phyloP scores from a whole-genome alignment of 495 filamentous ascomycete species.

The Aspergillus campestris region DNA sequence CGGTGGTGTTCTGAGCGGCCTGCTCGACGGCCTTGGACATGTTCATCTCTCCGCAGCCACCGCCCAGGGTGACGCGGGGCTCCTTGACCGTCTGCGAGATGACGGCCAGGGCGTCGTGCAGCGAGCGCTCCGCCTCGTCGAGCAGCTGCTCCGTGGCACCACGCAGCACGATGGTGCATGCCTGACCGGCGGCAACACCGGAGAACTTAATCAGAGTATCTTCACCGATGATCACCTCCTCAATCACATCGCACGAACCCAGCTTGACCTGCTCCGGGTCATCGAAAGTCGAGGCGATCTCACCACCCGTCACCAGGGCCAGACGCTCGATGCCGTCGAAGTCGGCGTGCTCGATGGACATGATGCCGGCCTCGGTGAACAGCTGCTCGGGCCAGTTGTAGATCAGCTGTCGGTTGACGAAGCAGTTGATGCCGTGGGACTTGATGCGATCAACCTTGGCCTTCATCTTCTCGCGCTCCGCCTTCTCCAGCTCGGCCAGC shows the following conservation, averaged over 20 bases:
- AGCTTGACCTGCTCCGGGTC: conserved; percentile 96
- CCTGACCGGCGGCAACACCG: conserved; percentile 85
- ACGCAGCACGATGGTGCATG: conserved; percentile 93
- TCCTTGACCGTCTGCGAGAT: conserved; percentile 95
- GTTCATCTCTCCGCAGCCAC: conserved; percentile 95
- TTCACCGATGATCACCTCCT: conserved; percentile 96
- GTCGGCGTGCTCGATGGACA: conserved; percentile 97
- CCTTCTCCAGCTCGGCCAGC: conserved; percentile 93
- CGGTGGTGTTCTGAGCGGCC: conserved; percentile 85
- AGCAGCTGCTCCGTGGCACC: conserved; percentile 94
- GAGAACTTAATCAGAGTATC: conserved; percentile 97
- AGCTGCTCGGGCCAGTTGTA: conserved; percentile 99
- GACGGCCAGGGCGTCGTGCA: conserved; percentile 94
- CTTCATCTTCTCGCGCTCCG: conserved; percentile 98
- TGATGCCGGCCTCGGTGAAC: conserved; percentile 93
- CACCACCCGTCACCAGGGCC: conserved; percentile 90
- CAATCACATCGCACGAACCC: conserved; percentile 88
- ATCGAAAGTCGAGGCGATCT: conserved; percentile 96
- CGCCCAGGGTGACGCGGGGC: conserved; percentile 86
- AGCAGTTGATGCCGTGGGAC: conserved; percentile 98
- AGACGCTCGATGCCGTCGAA: conserved; percentile 96
- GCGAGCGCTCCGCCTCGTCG: conserved; percentile 90
- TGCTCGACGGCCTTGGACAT: conserved; percentile 98
- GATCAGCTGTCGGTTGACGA: conserved; percentile 97
- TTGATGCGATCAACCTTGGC: conserved; percentile 98